Conservation (phyloP, 495 filamentous ascomycete genomes). For the Chaetomium tenue region DNA sequence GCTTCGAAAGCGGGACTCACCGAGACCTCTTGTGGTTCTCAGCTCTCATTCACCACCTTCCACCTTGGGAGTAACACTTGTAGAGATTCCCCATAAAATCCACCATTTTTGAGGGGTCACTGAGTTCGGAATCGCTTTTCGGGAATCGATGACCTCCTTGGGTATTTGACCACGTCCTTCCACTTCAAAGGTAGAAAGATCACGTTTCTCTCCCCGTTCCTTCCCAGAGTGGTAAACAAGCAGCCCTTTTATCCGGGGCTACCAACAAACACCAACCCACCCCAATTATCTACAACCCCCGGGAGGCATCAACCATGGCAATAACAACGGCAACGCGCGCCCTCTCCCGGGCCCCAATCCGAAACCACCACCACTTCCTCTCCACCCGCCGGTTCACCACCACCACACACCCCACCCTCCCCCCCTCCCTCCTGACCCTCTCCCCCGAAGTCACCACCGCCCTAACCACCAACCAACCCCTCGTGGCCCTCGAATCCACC, state of each 20-base stretch:
- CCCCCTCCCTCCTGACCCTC: slow-evolving; percentile 57
- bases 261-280: background rate
- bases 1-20: background rate
- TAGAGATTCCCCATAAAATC: background rate
- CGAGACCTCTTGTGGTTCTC: background rate
- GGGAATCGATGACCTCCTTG: background rate
- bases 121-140: background rate
- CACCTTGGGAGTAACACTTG: background rate
- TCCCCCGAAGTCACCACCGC: slow-evolving; percentile 83
- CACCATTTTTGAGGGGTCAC: background rate
- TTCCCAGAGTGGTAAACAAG: too few species aligned
- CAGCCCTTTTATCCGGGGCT: too few species aligned
- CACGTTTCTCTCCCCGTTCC: background rate
- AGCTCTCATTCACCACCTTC: background rate
- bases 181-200: too few species aligned
- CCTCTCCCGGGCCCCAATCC: slow-evolving; percentile 13
- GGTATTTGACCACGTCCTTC: too few species aligned
- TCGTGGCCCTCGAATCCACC: slow-evolving; percentile 90
- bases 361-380: background rate
- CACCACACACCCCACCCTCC: slow-evolving; percentile 10
- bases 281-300: background rate
- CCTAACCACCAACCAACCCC: slow-evolving; percentile 65
- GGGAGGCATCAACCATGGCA: slow-evolving; percentile 12
- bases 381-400: background rate
- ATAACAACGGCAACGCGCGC: slow-evolving; percentile 6